Evolutionary conservation across 768 basidiomycete species (phyloP).

Genomic region (Calocybe indica): DNA sequence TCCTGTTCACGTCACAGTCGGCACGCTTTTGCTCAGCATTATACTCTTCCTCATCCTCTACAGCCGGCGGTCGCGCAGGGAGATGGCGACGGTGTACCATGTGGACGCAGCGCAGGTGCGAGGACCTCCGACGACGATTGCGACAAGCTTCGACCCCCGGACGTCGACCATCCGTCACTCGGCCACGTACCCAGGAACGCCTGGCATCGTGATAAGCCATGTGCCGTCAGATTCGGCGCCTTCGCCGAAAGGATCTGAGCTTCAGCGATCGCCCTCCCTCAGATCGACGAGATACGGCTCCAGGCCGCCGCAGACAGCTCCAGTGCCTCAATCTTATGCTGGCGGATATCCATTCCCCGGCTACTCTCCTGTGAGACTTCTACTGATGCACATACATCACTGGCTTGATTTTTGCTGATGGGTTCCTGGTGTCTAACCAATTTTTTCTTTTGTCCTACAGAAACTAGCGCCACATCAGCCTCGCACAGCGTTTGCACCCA

Average conservation of each 20-base stretch:
- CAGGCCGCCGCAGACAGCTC: slow-evolving; percentile 13
- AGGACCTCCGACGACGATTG: slow-evolving; percentile 12
- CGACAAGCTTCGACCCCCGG: slow-evolving; percentile 13
- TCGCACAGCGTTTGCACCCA: slow-evolving; percentile 11
- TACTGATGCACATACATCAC: background rate
- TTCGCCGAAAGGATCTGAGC: background rate
- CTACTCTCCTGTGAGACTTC: slow-evolving; percentile 12
- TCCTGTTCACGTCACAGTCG: slow-evolving; percentile 2
- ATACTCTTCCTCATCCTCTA: slow-evolving; percentile 8
- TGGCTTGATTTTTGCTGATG: background rate
- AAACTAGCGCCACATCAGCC: slow-evolving; percentile 13
- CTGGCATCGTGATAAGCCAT: slow-evolving; percentile 1
- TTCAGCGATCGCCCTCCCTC: slow-evolving; percentile 5
- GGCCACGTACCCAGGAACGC: slow-evolving; percentile 4
- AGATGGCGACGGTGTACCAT: slow-evolving; percentile 10
- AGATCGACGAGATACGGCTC: slow-evolving; percentile 9
- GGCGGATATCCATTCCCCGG: slow-evolving; percentile 14
- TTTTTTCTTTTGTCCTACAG: slow-evolving; percentile 2
- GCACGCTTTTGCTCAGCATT: slow-evolving; percentile 7
- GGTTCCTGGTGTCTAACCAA: background rate
- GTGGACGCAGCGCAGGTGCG: slow-evolving; percentile 15
- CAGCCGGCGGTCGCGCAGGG: slow-evolving; percentile 6
- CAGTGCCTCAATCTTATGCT: slow-evolving; percentile 8
- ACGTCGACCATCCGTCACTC: slow-evolving; percentile 6
- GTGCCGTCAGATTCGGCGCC: slow-evolving; percentile 6